phyloP scores from a whole-genome alignment of 2,329 filamentous ascomycete species.

The Torrubiella hemipterigena region DNA sequence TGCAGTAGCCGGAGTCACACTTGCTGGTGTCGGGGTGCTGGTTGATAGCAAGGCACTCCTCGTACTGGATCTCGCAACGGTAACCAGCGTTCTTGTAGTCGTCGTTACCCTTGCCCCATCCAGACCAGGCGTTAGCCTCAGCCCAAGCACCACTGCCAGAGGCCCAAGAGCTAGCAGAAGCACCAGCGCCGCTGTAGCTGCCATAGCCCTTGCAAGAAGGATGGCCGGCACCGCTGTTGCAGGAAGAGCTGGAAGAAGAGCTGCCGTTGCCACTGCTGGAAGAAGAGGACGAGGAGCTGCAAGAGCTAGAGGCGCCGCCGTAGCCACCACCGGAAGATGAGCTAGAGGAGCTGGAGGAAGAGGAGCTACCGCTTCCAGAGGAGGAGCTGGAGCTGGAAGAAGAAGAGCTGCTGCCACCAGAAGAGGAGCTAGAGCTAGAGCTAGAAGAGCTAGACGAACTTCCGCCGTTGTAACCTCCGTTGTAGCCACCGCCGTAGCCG shows the following conservation, averaged over 20 bases:
- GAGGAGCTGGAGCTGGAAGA: conserved; percentile 6
- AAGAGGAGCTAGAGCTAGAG: conserved; percentile 5
- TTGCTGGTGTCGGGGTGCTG: conserved; percentile 20
- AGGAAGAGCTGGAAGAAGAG: neutral
- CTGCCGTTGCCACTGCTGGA: conserved; percentile 3
- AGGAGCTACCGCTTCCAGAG: conserved; percentile 2
- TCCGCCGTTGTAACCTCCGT: too few relatives aligned
- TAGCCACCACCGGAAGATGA: neutral
- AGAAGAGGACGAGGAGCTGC: neutral
- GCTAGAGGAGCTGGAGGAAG: conserved; percentile 1
- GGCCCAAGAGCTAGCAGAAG: conserved; percentile 2
- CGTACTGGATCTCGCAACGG: conserved; percentile 37
- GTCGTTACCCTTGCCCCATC: conserved; percentile 18
- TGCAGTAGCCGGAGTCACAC: conserved; percentile 24
- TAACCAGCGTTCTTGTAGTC: conserved; percentile 16
- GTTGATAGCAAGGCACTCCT: conserved; percentile 34
- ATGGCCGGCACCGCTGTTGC: neutral
- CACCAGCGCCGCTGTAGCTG: conserved; percentile 6
- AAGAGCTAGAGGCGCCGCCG: conserved; percentile 1
- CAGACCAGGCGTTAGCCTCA: conserved; percentile 3
- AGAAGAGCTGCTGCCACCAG: conserved; percentile 1
- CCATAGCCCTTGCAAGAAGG: conserved; percentile 4
- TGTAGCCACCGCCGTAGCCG: conserved; percentile 1
- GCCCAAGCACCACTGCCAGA: conserved; percentile 4
- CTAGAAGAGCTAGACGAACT: too few relatives aligned